Evolutionary conservation across 2,329 filamentous ascomycete species (phyloP).

Genomic region (Cordyceps cicadae): DNA sequence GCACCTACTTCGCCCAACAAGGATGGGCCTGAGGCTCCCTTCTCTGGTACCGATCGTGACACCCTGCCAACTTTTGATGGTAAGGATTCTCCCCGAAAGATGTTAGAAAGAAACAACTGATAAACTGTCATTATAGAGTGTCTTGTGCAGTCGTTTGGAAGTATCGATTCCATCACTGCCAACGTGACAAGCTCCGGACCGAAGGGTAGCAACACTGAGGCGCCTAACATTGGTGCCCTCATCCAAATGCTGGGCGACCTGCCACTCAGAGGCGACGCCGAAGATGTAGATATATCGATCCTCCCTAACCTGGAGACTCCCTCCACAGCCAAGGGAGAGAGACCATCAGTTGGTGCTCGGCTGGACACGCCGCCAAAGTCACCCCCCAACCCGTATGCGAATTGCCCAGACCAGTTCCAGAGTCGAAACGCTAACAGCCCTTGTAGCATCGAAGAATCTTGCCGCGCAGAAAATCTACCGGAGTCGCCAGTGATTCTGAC

Average conservation of each 20-base stretch:
- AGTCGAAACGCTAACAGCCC: background rate
- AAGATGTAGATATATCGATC: too few species aligned
- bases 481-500: background rate
- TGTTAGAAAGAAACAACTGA: background rate
- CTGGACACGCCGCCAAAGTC: constrained; percentile 23
- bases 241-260: constrained; percentile 5
- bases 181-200: background rate
- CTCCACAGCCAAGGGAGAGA: background rate
- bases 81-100: background rate
- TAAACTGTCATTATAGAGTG: background rate
- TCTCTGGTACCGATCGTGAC: background rate
- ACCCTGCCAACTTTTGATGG: constrained; percentile 6
- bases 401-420: background rate
- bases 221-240: constrained; percentile 1
- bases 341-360: constrained; percentile 15
- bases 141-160: constrained; percentile 6
- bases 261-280: background rate
- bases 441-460: background rate
- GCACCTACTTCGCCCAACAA: constrained; percentile 10
- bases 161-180: constrained; percentile 1
- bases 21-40: background rate
- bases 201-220: background rate
- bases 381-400: constrained; percentile 22
- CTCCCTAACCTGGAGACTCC: background rate
- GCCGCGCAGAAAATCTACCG: background rate